A percentile compares a stretch with the other conserved stretches of the same genome.
These are phyloP conservation scores for Phytophthora colocasiae DNA, from an alignment of 352 stramenopile species.

Conservation along the genomic window DNA sequence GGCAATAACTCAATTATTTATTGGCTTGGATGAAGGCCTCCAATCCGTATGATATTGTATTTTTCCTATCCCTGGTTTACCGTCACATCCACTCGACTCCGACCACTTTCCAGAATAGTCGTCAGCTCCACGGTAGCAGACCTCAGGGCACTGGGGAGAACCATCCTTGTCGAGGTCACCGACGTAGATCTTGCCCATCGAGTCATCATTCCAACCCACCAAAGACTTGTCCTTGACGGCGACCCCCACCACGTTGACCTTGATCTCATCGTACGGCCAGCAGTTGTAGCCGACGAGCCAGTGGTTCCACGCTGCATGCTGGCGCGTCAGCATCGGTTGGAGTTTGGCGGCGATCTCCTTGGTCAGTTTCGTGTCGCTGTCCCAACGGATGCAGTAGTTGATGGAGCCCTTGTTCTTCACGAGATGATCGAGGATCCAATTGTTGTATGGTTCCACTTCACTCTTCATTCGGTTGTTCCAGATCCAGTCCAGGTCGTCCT, in stretches of 20 bases:
- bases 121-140: constrained; percentile 37
- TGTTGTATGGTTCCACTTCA: constrained; percentile 6
- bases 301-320: constrained; percentile 32
- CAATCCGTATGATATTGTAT: no score
- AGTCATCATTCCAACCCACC: constrained; percentile 44
- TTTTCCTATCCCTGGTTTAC: no score
- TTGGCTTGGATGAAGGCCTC: no score
- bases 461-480: constrained; percentile 27
- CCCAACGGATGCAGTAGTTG: constrained; percentile 54
- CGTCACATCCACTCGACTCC: constrained; percentile 37
- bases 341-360: constrained; percentile 47
- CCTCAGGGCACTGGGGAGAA: constrained; percentile 27
- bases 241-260: constrained; percentile 31
- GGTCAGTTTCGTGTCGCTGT: constrained; percentile 40
- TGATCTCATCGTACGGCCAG: constrained; percentile 34
- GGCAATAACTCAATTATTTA: no score
- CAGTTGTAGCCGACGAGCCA: constrained; percentile 35
- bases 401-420: constrained; percentile 36
- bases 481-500: constrained; percentile 20
- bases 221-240: constrained; percentile 22
- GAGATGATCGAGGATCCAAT: constrained; percentile 44
- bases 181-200: constrained; percentile 37
- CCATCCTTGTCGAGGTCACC: constrained; percentile 28
- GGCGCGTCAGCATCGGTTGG: constrained; percentile 40
- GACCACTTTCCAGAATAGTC: constrained; percentile 1